Base-by-base conservation (phyloP, 352 stramenopile species). In the Globisporangium yorkense region DNA sequence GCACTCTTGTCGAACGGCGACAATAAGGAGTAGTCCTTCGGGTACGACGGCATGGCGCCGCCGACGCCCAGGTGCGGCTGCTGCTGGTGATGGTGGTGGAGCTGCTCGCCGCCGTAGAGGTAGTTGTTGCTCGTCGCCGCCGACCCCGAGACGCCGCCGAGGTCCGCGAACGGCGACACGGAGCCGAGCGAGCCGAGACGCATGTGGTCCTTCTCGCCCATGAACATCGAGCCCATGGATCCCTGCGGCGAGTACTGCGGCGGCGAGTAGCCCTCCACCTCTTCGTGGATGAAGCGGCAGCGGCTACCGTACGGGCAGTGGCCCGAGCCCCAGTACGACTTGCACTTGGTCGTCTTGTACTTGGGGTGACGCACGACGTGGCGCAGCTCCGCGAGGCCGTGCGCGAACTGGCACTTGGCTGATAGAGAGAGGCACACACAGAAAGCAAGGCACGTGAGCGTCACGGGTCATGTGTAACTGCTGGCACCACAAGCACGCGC, bases 311-410 rank as follows among this genome's bases (percentile, higher is more conserved):
- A 96, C 15, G 77, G 84, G 56, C 87, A 96, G 66, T 92, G 80
- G 27, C 87, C 87, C 16, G 87, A 94, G n/a, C 83, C 79, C 77
- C 84, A 88, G 69, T 95, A 96, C 39, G 83, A 92, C 77, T 96
- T 95, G 80, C 85, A 96, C 68, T 93, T 93, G 59, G 83, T 93
- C n/a, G 85, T 94, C 74, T 94, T 94, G 80, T 94, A 92, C 77
- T 94, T 94, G 52, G 85, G 85, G 62, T 94, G 85, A 61, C 85
- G 85, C 54, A 91, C 72, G n/a, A 94, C 83, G 47, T 90, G 80
- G 53, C 85, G 82, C 10, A 94, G 60, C 66, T 94, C 85, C 2
- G 68, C 75, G 53, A 91, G 72, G 33, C 85, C 85, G 53, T 94
- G 85, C 27, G 85, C 85, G 62, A 94, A 94, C 59, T 94, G 85